Percentiles rank a stretch among this genome's conserved stretches.
phyloP scores from a whole-genome alignment of 345 rosid genomes.

The Fremontodendron californicum region DNA sequence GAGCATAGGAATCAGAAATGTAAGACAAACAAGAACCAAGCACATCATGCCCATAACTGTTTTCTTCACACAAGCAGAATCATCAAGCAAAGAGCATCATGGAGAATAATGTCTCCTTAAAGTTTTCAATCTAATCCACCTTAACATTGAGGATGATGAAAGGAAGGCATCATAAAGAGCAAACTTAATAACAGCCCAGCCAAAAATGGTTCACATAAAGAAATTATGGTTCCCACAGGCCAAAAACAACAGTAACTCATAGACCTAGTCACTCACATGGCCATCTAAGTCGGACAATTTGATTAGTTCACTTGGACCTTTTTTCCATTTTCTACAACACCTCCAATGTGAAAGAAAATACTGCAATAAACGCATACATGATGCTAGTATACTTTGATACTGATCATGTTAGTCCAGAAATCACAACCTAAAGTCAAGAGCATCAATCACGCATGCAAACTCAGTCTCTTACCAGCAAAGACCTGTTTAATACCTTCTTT shows the following conservation, averaged over 20 bases:
- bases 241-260: neutral
- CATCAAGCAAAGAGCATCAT: neutral
- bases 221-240: neutral
- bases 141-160: neutral
- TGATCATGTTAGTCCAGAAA: neutral
- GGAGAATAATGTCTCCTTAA: neutral
- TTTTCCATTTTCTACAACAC: neutral
- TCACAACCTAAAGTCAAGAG: slow-evolving; percentile 3
- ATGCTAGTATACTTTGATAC: neutral
- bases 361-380: neutral
- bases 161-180: slow-evolving; percentile 1
- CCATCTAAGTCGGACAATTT: neutral
- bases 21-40: slow-evolving; percentile 2
- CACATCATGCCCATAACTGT: neutral
- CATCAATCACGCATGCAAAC: slow-evolving; percentile 1
- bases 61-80: neutral
- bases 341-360: neutral
- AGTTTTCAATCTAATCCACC: neutral
- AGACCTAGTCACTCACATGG: neutral
- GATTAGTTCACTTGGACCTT: neutral
- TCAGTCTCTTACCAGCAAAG: neutral
- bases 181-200: neutral
- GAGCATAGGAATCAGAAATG: neutral
- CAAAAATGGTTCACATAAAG: neutral
- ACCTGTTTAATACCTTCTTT: neutral